phyloP scores from a whole-genome alignment of 805 yeast species.

The Tetrapisispora namnaoensis region DNA sequence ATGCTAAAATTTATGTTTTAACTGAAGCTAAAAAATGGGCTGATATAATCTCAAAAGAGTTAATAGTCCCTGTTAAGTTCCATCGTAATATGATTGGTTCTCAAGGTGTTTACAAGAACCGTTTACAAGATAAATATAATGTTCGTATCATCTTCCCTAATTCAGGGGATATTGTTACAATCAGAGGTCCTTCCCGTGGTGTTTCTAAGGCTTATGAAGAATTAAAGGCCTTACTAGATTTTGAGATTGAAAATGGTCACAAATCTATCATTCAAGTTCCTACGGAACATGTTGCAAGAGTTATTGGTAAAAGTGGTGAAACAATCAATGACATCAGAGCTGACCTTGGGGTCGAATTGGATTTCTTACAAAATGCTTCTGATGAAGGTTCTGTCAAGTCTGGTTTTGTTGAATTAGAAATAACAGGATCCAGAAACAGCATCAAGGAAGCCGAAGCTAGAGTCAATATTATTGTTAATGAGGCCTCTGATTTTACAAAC shows the following conservation, averaged over 20 bases:
- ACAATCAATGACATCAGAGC: conserved; percentile 72
- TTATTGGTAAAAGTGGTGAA: conserved; percentile 87
- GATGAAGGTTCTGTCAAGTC: conserved; percentile 36
- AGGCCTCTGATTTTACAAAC: conserved; percentile 51
- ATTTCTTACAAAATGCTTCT: conserved; percentile 31
- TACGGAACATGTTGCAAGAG: conserved; percentile 61
- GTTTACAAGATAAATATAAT: conserved; percentile 79
- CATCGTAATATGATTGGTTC: conserved; percentile 81
- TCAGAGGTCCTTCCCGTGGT: conserved; percentile 86
- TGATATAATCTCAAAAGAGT: conserved; percentile 60
- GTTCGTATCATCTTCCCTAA: conserved; percentile 74
- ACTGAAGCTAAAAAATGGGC: conserved; percentile 65
- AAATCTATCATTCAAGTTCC: conserved; percentile 59
- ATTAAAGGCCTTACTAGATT: conserved; percentile 69
- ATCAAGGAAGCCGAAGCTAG: conserved; percentile 61
- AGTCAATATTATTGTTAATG: conserved; percentile 54
- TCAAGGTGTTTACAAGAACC: conserved; percentile 67
- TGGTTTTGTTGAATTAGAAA: conserved; percentile 51
- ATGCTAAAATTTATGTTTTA: conserved; percentile 50
- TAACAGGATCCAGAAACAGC: conserved; percentile 70
- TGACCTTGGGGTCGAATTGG: conserved; percentile 43
- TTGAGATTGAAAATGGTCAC: conserved; percentile 80
- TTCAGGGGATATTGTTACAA: conserved; percentile 48
- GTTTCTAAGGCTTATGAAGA: conserved; percentile 78
- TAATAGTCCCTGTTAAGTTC: conserved; percentile 65